These are phyloP conservation scores for Plasmodium yoelii DNA, from an alignment of 169 alveolate genomes.

Conservation along the genomic window DNA sequence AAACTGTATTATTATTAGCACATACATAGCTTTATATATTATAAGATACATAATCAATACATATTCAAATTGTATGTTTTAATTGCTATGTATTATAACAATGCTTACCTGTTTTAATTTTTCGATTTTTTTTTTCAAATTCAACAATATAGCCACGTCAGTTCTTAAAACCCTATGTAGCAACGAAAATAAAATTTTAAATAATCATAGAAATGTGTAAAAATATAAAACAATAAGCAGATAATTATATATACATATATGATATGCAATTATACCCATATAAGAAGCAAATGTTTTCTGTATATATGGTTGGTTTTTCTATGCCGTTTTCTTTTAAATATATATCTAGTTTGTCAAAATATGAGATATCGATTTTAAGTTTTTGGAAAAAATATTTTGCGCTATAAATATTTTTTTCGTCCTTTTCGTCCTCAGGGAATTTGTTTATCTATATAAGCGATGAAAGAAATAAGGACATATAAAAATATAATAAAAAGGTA, in stretches of 20 bases:
- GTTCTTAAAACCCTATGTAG: slow-evolving; percentile 60
- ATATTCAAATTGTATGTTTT: too few species aligned
- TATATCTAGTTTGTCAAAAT: slow-evolving; percentile 57
- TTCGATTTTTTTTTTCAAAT: slow-evolving; percentile 68
- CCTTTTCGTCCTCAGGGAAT: slow-evolving; percentile 68
- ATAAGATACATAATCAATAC: too few species aligned
- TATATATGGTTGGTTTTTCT: slow-evolving; percentile 64
- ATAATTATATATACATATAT: not conserved
- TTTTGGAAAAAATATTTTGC: slow-evolving; percentile 70
- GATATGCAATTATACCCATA: slow-evolving; percentile 48
- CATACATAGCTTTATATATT: too few species aligned
- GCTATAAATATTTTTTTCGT: slow-evolving; percentile 57
- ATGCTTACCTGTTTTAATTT: slow-evolving; percentile 55
- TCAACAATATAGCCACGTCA: slow-evolving; percentile 65
- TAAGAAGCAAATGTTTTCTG: slow-evolving; percentile 68
- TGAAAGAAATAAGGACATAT: not conserved
- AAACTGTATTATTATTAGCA: too few species aligned
- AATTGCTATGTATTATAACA: too few species aligned
- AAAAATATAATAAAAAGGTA: slow-evolving; percentile 3
- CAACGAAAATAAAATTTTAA: not conserved
- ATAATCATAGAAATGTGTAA: not conserved
- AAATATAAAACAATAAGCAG: not conserved
- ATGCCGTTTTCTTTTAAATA: slow-evolving; percentile 59
- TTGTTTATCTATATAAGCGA: slow-evolving; percentile 30
- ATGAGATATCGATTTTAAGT: slow-evolving; percentile 71